phyloP scores from a whole-genome alignment of 2,329 filamentous ascomycete species.

The Colletotrichum sp. region DNA sequence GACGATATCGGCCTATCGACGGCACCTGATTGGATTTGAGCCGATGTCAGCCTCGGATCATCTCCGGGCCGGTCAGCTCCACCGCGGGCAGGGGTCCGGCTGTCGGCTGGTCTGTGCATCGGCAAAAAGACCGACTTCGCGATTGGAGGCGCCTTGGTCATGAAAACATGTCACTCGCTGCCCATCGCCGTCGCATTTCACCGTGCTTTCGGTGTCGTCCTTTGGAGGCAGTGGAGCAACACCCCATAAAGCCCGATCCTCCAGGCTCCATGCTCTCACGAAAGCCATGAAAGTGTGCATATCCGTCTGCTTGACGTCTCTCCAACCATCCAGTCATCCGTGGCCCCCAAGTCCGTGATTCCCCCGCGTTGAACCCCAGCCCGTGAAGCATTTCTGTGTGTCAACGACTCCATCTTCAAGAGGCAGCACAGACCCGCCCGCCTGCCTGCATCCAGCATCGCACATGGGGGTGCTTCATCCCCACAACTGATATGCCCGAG shows the following conservation, averaged over 20 bases:
- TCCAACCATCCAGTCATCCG: background rate
- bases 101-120: background rate
- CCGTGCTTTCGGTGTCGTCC: background rate
- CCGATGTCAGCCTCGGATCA: background rate
- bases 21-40: background rate
- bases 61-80: background rate
- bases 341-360: background rate
- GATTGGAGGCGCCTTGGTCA: background rate
- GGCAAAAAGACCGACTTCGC: background rate
- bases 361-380: slow-evolving; percentile 7
- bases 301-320: background rate
- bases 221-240: background rate
- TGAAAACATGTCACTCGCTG: background rate
- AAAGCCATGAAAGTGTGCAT: background rate
- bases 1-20: background rate
- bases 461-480: slow-evolving; percentile 1
- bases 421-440: background rate
- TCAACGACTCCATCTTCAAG: slow-evolving; percentile 2
- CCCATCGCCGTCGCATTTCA: background rate
- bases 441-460: background rate
- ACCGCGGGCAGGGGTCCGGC: background rate
- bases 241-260: background rate
- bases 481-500: background rate
- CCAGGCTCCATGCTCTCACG: background rate
- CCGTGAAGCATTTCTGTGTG: background rate